These are phyloP conservation scores for Boletus pseudopeckii DNA, from an alignment of 768 basidiomycete species.

Conservation along the genomic window DNA sequence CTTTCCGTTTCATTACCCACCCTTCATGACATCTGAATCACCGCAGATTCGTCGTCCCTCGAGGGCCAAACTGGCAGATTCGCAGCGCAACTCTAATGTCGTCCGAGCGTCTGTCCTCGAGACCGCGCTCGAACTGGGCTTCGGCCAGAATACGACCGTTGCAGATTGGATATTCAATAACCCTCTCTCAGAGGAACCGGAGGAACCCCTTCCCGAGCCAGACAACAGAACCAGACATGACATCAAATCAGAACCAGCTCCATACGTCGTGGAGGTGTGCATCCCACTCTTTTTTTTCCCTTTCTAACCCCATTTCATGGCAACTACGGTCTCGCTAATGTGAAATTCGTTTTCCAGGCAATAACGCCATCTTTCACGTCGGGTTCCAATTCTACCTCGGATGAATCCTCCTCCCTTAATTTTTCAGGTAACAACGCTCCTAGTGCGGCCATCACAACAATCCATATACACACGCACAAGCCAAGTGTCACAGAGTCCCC, in stretches of 20 bases:
- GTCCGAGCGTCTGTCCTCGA: slow-evolving; percentile 74
- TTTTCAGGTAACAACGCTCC: slow-evolving; percentile 19
- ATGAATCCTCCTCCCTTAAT: slow-evolving; percentile 38
- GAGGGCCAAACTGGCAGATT: slow-evolving; percentile 9
- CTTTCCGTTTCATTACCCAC: slow-evolving; percentile 10
- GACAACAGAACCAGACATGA: background rate
- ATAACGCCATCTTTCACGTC: slow-evolving; percentile 37
- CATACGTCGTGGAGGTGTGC: slow-evolving; percentile 31
- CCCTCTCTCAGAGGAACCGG: slow-evolving; percentile 54
- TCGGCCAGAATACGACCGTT: slow-evolving; percentile 55
- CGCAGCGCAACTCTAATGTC: slow-evolving; percentile 49
- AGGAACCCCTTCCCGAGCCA: slow-evolving; percentile 31
- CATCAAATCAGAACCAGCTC: slow-evolving; percentile 10
- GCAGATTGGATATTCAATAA: slow-evolving; percentile 74
- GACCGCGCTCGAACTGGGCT: slow-evolving; percentile 64
- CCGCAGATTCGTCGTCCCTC: slow-evolving; percentile 27
- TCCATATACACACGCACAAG: slow-evolving; percentile 26
- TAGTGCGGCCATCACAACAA: slow-evolving; percentile 11
- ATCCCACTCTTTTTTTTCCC: background rate
- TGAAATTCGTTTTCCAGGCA: slow-evolving; percentile 17
- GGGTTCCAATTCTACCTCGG: slow-evolving; percentile 41
- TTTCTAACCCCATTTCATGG: background rate
- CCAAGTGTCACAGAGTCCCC: slow-evolving; percentile 29
- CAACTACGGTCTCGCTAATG: slow-evolving; percentile 4
- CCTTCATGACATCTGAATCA: slow-evolving; percentile 21